These are phyloP conservation scores for Aspergillus panamensis DNA, from an alignment of 495 filamentous ascomycete genomes.

Conservation along the genomic window DNA sequence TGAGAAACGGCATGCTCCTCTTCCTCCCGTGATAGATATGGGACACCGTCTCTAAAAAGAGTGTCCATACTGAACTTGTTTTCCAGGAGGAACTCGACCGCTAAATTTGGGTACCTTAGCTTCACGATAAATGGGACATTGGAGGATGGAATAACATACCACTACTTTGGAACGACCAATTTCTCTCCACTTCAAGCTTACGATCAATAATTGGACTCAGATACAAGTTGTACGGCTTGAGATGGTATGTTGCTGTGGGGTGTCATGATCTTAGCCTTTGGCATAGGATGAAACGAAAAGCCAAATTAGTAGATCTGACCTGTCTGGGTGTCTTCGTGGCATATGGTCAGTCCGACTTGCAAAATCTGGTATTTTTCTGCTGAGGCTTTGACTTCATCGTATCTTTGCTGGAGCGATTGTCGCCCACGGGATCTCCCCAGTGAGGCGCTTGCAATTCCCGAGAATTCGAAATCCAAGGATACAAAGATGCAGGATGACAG, in stretches of 20 bases:
- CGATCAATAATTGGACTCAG: conserved; percentile 54
- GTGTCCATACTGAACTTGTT: conserved; percentile 61
- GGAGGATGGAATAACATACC: conserved; percentile 29
- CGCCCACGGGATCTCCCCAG: conserved; percentile 23
- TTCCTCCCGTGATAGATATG: conserved; percentile 68
- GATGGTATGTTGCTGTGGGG: conserved; percentile 50
- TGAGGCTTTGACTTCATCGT: conserved; percentile 58
- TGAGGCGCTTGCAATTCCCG: conserved; percentile 53
- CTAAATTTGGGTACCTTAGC: conserved; percentile 23
- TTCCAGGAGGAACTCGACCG: conserved; percentile 59
- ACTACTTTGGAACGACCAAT: conserved; percentile 50
- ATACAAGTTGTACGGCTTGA: conserved; percentile 67
- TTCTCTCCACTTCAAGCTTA: conserved; percentile 51
- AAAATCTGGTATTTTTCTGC: conserved; percentile 70
- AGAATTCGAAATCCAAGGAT: conserved; percentile 72
- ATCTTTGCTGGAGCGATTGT: conserved; percentile 59
- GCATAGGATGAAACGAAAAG: not conserved
- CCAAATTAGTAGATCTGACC: conserved; percentile 27
- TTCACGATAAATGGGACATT: not conserved
- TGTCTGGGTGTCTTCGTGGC: conserved; percentile 49
- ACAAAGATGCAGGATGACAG: conserved; percentile 63
- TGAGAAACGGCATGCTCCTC: conserved; percentile 40
- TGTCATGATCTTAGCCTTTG: not conserved
- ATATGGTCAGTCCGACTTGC: conserved; percentile 72
- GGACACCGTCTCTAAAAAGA: conserved; percentile 57